Evolutionary conservation across 2,329 filamentous ascomycete species (phyloP), one percentile per base, ranked within the genome.

Genomic region (Aspergillus sp.): DNA sequence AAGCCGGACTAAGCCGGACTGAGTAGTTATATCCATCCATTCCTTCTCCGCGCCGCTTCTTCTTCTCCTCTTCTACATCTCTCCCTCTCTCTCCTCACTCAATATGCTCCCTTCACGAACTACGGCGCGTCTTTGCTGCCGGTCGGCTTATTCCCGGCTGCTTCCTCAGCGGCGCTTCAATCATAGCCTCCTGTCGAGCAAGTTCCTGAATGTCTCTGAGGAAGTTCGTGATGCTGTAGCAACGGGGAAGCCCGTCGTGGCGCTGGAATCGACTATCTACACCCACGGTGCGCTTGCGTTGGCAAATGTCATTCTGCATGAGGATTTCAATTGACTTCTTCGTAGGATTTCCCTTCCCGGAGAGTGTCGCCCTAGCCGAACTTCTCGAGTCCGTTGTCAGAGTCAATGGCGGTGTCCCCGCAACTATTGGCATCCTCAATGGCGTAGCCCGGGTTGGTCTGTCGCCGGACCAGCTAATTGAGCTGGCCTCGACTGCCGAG

Each of bases 201-300:
- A 76, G 71, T 76, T 92, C 61, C 83, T 96, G 58, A 84, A 82
- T 55, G 81, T 96, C 47, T 93, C 91, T 1, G 89, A 94, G 54
- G 94, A 98, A 76, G 89, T 99, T 12, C 81, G 83, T 55, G 87
- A 92, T 71, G 94, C 93, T 45, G 75, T 97, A 52, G 81, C 85
- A 47, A 84, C 86, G 12, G 87, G 88, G 58, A 88, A 87, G 69
- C 94, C 95, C 0, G 88, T 99, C 4, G 93, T 99, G 11, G 95
- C 94, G 16, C 83, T 99, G 4, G 95, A 99, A 77, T 92, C 91
- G 2, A 96, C 95, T 4, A 98, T 99, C 67, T 98, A 99, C 77
- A 99, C 95, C 1, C 95, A 99, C 77, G 93, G 92, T 82, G 75
- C 55, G 10, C n/a, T 22, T 46, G 20, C 6, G n/a, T 6, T 20